phyloP scores from a whole-genome alignment of 768 basidiomycete species.

The Amanita muscaria region DNA sequence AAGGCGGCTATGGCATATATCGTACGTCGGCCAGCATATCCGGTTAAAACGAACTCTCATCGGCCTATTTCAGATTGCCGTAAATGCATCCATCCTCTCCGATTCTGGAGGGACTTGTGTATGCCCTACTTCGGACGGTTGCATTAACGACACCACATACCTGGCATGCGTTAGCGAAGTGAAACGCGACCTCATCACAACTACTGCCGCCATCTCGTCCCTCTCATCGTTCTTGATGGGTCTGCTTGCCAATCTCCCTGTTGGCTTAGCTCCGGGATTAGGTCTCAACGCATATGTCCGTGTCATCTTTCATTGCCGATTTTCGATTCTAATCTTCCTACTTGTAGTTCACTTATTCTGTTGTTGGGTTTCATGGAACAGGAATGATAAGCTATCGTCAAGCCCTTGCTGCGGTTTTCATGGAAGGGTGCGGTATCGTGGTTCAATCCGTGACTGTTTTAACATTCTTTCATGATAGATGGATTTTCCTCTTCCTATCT shows the following conservation, averaged over 20 bases:
- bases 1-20: constrained; percentile 83
- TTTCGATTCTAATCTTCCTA: neutral
- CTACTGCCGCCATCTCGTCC: constrained; percentile 70
- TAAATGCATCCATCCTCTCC: constrained; percentile 74
- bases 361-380: constrained; percentile 78
- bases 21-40: constrained; percentile 27
- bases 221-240: constrained; percentile 80
- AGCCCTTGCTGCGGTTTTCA: constrained; percentile 77
- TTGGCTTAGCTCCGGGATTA: constrained; percentile 83
- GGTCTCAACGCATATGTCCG: constrained; percentile 76
- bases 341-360: constrained; percentile 72
- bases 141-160: constrained; percentile 45
- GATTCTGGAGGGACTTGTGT: constrained; percentile 78
- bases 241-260: constrained; percentile 74
- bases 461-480: constrained; percentile 30
- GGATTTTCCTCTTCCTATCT: constrained; percentile 76
- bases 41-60: neutral
- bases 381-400: constrained; percentile 68
- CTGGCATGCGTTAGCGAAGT: constrained; percentile 50
- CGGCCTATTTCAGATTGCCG: constrained; percentile 49
- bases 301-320: neutral
- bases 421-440: constrained; percentile 61
- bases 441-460: neutral
- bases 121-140: constrained; percentile 53
- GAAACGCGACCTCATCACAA: constrained; percentile 70